Percentiles rank a stretch among this genome's conserved stretches.
Evolutionary conservation across 345 rosid species (phyloP).

Genomic region (Citrus trifoliata): DNA sequence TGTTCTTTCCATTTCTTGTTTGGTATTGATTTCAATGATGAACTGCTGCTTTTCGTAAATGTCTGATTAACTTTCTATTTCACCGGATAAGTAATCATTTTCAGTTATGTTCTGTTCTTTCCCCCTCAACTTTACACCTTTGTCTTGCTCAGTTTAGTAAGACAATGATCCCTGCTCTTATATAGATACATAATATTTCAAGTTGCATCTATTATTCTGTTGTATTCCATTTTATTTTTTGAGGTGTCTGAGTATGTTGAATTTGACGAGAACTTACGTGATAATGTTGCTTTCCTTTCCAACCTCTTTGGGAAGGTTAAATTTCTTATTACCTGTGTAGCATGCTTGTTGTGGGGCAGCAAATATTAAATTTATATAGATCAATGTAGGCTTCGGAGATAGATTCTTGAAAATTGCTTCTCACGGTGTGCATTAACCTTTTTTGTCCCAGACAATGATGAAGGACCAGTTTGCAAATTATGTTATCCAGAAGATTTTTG

Average conservation of each 20-base stretch:
- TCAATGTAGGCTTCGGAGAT: neutral
- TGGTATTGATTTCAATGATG: neutral
- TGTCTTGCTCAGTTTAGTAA: neutral
- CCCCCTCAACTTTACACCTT: neutral
- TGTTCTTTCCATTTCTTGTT: neutral
- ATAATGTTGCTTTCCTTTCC: neutral
- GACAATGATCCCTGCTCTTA: neutral
- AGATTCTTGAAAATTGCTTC: neutral
- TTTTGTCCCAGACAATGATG: conserved; percentile 51
- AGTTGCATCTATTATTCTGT: neutral
- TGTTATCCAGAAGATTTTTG: conserved; percentile 70
- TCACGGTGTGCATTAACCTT: neutral
- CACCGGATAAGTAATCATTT: neutral
- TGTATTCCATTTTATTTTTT: neutral
- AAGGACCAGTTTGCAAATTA: conserved; percentile 76
- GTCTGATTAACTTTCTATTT: too few species aligned
- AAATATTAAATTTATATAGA: neutral
- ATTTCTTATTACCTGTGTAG: neutral
- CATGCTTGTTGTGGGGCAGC: neutral
- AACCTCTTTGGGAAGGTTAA: neutral
- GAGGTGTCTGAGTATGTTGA: neutral
- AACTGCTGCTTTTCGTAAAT: neutral
- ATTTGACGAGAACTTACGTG: neutral
- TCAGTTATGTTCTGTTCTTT: neutral
- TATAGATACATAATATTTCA: neutral